Evolutionary conservation across 192 early-diverging fungal species (phyloP), one percentile per base, ranked within the genome.

Genomic region (Martensiomyces pterosporus): DNA sequence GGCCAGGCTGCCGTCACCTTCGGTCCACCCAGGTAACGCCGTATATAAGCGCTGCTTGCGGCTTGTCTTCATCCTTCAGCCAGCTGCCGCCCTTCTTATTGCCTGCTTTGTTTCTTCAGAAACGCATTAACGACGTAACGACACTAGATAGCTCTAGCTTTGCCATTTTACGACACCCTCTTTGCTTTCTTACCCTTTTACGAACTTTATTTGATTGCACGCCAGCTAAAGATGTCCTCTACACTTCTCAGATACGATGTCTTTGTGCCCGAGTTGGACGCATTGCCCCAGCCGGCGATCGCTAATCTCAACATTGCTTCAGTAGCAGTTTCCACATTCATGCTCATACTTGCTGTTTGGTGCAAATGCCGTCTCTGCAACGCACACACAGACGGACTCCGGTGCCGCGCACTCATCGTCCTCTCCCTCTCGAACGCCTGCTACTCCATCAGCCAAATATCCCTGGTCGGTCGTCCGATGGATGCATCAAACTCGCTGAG

Each of bases 381-480:
- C 5, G 29, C 43, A 0, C 52, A 43, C 24, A 46, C 37, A 16
- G 48, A 60, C 37, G 36, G 38, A 32, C 43, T 59, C 16, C 57
- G 64, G 33, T 60, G 64, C 34, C 64, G 64, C 5, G 48, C 46
- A 22, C 39, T 60, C 2, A 32, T 50, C 19, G 29, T 45, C 1
- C 27, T 67, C 24, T 49, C 48, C 9, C 4, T 55, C 15, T 55
- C 64, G 12, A 48, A 47, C 4, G 17, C 22, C 2, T 33, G 47
- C 38, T 55, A 52, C 25, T 55, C 64, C 10, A 25, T 50, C 8
- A 40, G 55, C 16, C 64, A 67, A 39, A 35, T 67, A 14, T 17
- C 49, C 3, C 48, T 67, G 10, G 13, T 35, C n/a, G 38, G 35
- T 15, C 41, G 52, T 17, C 8, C 51, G 3, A 26, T 8, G 10